A percentile compares a stretch with the other conserved stretches of the same genome.
Conservation (phyloP, 805 yeast genomes). For the Kazachstania psychrophila region DNA sequence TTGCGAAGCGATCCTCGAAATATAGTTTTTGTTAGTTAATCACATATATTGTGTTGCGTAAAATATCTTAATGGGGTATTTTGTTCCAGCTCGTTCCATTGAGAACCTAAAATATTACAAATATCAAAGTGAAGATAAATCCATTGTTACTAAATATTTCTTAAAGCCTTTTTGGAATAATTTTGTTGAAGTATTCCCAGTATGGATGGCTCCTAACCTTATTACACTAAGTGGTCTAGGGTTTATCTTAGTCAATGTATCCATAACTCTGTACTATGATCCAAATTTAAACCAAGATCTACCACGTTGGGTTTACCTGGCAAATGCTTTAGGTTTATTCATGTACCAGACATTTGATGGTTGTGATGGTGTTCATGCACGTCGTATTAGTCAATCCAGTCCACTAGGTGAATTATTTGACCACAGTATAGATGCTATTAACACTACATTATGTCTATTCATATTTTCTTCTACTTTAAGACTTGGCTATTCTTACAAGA, state of each 20-base stretch:
- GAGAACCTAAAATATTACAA: constrained; percentile 46
- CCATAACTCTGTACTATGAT: constrained; percentile 60
- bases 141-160: constrained; percentile 62
- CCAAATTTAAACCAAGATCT: constrained; percentile 50
- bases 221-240: constrained; percentile 75
- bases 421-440: constrained; percentile 69
- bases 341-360: constrained; percentile 94
- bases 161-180: constrained; percentile 75
- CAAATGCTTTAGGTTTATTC: constrained; percentile 75
- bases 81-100: constrained; percentile 45
- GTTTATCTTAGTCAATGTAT: constrained; percentile 56
- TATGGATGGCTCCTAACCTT: constrained; percentile 86
- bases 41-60: too few species aligned
- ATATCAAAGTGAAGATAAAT: constrained; percentile 73
- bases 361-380: constrained; percentile 91
- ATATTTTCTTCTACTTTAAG: constrained; percentile 71
- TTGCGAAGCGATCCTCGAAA: too few species aligned
- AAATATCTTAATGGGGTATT: constrained; percentile 69
- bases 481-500: constrained; percentile 56
- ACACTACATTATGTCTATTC: constrained; percentile 71
- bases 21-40: too few species aligned
- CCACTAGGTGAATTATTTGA: constrained; percentile 93
- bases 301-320: constrained; percentile 70
- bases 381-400: constrained; percentile 90
- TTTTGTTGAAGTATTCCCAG: constrained; percentile 67